Conservation (phyloP, 2,329 filamentous ascomycete species). For the Neocatenulostroma microsporum region DNA sequence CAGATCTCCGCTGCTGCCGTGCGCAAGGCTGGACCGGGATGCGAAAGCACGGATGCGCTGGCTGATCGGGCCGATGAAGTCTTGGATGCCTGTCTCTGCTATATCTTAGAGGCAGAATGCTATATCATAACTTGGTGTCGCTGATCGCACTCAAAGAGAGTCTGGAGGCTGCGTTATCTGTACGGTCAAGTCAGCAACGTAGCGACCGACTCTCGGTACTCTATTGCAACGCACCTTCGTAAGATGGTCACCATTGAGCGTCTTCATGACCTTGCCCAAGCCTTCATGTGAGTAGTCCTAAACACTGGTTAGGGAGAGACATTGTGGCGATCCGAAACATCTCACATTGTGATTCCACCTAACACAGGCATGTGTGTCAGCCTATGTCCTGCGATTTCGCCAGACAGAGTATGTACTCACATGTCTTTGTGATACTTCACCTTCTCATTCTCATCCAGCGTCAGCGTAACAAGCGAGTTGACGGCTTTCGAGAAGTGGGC, state of each 20-base stretch:
- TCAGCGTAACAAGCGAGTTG: slow-evolving; percentile 36
- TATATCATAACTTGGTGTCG: too few relatives aligned
- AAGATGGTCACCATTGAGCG: slow-evolving; percentile 42
- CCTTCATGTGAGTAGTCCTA: slow-evolving; percentile 41
- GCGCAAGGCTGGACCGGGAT: too few relatives aligned
- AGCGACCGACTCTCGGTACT: not conserved
- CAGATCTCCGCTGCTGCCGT: too few relatives aligned
- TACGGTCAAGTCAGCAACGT: not conserved
- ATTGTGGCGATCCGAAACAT: not conserved
- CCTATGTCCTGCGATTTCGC: not conserved
- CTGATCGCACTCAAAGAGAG: not conserved
- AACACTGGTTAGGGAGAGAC: not conserved
- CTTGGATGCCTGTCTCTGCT: too few relatives aligned
- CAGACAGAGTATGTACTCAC: slow-evolving; percentile 3
- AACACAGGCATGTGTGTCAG: not conserved
- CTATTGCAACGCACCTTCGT: slow-evolving; percentile 20
- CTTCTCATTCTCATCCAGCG: slow-evolving; percentile 32
- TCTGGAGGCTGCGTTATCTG: slow-evolving; percentile 1
- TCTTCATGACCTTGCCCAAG: slow-evolving; percentile 42
- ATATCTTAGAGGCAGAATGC: too few relatives aligned
- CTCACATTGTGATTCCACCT: slow-evolving; percentile 9
- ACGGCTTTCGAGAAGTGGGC: slow-evolving; percentile 33
- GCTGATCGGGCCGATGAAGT: too few relatives aligned
- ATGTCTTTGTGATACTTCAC: slow-evolving; percentile 44
- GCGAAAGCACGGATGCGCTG: too few relatives aligned